Evolutionary conservation across 176 grass and related monocot genomes (phyloP), one percentile per base, ranked within the genome.

Genomic region (Luzula sylvatica): DNA sequence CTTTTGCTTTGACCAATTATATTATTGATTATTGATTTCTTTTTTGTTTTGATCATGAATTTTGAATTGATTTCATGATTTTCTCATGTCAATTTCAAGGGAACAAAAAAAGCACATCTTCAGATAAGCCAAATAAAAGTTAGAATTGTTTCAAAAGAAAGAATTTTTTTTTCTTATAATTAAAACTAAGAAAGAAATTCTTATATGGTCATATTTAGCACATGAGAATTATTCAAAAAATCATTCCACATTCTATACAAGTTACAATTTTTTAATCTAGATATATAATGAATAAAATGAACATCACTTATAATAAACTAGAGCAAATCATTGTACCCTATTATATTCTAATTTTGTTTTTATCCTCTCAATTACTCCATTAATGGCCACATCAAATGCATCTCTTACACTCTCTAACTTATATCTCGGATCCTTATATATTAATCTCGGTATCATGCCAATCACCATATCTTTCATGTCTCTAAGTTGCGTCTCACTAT

Each of bases 371-470:
- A 78, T 78, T 19, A 94, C 54, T 38, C 67, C 71, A 5, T 55
- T 21, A 25, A 94, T 50, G 4, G 87, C 52, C 27, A 94, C 15
- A 70, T 94, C 87, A 61, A 94, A 94, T 22, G 82, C 87, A 58
- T 94, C 87, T 23, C 55, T 73, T 17, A 79, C 22, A 15, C 53
- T 77, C 18, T 82, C 87, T 3, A 82, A 30, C 55, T 52, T 79
- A 2, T 67, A 50, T 21, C 70, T 61, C 8, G 78, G 58, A 28
- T 94, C 78, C 18, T 58, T 53, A 61, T 94, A 94, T 17, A 66
- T 57, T 27, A 94, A 8, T 8, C 17, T 40, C 12, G 87, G 87
- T 20, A 87, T 82, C 22, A 87, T 64, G 39, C 27, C 7, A 12
- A 94, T 44, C 42, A 87, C 74, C 17, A 58, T 26, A 7, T 66